Base-by-base conservation (phyloP, 2,329 filamentous ascomycete genomes). In the Hymenoscyphus infarciens region DNA sequence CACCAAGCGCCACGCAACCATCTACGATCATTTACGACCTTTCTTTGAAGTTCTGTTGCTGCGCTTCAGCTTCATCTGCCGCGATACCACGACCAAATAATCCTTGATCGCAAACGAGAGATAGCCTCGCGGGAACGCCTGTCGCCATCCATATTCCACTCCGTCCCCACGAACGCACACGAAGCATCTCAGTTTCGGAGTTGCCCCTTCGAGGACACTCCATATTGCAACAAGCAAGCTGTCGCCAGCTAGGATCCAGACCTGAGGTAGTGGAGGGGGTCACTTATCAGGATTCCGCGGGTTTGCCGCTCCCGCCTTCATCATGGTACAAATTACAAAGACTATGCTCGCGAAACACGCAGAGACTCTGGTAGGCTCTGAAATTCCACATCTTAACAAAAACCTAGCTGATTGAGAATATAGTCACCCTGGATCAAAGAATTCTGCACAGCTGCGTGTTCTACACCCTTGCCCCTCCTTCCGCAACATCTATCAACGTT, bases 371-470 rank as follows among this genome's bases (percentile, higher is more conserved):
- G 86, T 89, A 78, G 76, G 83, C 75, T 53, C 52, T 22, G 19
- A 39, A 52, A 35, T n/a, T 53, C 33, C n/a, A 11, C 56, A 27
- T 35, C 5, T 53, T 19, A 38, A 25, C 57, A 27, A 59, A 19
- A 66, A 10, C 3, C 61, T 60, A 67, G 22, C 68, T 73, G 57
- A 70, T 55, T 60, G n/a, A 16, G 19, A 57, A 25, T 57, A 52
- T 67, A 97, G 91, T 97, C 95, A 76, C 89, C 92, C 69, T 96
- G 90, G 82, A 84, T 98, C 68, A 85, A 88, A 76, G 83, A 89
- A 60, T 98, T 93, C 74, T 88, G 97, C 72, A 81, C 87, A 71
- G 82, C 82, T 69, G 87, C 90, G 57, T 87, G 86, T 68, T 83
- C 83, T 63, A 81, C 84, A 68, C 85, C 92, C 56, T 79, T 97